phyloP scores from a whole-genome alignment of 2,329 filamentous ascomycete genomes.

The Acarospora socialis region DNA sequence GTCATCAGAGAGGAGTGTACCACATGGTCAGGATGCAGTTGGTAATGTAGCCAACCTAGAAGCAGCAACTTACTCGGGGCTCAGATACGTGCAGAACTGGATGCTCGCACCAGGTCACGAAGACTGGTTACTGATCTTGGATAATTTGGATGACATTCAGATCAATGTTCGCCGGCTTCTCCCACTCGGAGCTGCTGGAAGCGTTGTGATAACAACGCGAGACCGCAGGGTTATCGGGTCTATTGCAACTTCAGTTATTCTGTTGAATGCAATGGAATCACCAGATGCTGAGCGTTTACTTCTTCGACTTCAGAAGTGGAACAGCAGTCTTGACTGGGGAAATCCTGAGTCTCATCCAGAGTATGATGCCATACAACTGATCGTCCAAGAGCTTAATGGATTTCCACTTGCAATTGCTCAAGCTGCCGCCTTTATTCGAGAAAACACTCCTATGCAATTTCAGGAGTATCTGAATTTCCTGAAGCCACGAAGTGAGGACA shows the following conservation, averaged over 20 bases:
- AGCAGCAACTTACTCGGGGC: too few relatives aligned
- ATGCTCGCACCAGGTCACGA: background rate
- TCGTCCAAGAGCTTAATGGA: conserved; percentile 3
- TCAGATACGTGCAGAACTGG: too few relatives aligned
- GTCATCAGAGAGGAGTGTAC: too few relatives aligned
- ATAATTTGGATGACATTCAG: conserved; percentile 5
- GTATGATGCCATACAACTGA: background rate
- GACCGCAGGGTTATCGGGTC: conserved; percentile 4
- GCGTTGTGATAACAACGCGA: conserved; percentile 3
- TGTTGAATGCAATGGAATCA: conserved; percentile 2
- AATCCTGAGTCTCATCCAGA: background rate
- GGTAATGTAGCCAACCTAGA: too few relatives aligned
- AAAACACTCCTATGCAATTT: conserved; percentile 4
- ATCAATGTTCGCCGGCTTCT: conserved; percentile 1
- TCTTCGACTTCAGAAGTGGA: conserved; percentile 1
- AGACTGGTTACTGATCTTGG: conserved; percentile 3
- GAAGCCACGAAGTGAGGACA: conserved; percentile 4
- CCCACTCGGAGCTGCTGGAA: background rate
- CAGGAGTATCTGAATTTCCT: conserved; percentile 3
- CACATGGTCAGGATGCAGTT: too few relatives aligned
- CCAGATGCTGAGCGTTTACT: conserved; percentile 1
- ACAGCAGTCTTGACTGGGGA: too few relatives aligned
- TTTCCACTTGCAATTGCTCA: conserved; percentile 5
- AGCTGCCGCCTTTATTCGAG: conserved; percentile 3
- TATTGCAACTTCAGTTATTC: conserved; percentile 2